Evolutionary conservation across 1,284 basidiomycete genomes (phyloP).

Genomic region (Sporisorium exsertum): DNA sequence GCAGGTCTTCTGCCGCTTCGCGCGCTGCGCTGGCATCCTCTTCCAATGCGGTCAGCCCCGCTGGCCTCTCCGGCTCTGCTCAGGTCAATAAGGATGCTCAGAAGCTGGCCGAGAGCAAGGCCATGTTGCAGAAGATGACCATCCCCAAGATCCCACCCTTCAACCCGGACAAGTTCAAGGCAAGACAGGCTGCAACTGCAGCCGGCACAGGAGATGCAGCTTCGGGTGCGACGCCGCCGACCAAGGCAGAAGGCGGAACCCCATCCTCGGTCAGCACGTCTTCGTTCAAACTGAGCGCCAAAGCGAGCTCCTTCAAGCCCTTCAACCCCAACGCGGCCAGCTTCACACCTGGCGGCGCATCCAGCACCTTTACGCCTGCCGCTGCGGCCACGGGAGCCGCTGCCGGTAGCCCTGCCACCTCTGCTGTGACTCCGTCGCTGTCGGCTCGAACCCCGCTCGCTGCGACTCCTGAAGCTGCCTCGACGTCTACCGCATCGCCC

Average conservation of each 20-base stretch:
- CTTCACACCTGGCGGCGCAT: slow-evolving; percentile 71
- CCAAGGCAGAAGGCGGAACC: slow-evolving; percentile 28
- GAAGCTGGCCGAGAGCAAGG: slow-evolving; percentile 56
- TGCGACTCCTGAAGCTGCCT: slow-evolving; percentile 30
- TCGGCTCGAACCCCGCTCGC: slow-evolving; percentile 71
- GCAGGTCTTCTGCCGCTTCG: slow-evolving; percentile 28
- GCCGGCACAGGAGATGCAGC: slow-evolving; percentile 16
- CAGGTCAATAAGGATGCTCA: slow-evolving; percentile 25
- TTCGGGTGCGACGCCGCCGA: slow-evolving; percentile 18
- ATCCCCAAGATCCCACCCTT: slow-evolving; percentile 94
- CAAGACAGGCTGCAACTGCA: slow-evolving; percentile 46
- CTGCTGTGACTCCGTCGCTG: slow-evolving; percentile 18
- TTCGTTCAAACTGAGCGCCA: slow-evolving; percentile 84
- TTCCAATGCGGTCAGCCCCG: slow-evolving; percentile 32
- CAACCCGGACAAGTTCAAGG: slow-evolving; percentile 74
- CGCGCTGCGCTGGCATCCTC: slow-evolving; percentile 29
- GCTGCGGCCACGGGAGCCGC: slow-evolving; percentile 48
- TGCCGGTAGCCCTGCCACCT: slow-evolving; percentile 23
- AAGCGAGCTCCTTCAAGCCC: slow-evolving; percentile 80
- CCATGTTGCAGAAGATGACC: slow-evolving; percentile 71
- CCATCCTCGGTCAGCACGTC: slow-evolving; percentile 57
- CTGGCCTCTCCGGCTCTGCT: slow-evolving; percentile 34
- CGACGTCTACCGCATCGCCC: slow-evolving; percentile 64
- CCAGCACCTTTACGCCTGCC: slow-evolving; percentile 23
- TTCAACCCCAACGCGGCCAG: slow-evolving; percentile 71